Conservation (phyloP, 805 yeast species). For the Candida suzukii region DNA sequence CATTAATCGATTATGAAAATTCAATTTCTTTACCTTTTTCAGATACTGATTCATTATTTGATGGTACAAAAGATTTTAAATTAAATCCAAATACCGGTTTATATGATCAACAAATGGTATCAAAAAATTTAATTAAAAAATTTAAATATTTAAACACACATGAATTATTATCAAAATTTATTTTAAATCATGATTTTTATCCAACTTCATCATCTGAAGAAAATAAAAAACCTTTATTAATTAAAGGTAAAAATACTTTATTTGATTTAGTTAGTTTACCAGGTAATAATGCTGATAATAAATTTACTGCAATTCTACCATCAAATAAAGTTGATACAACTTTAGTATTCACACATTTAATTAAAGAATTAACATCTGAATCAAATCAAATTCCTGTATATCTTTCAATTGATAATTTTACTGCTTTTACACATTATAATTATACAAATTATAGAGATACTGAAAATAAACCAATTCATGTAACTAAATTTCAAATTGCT, state of each 20-base stretch:
- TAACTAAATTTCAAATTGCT: slow-evolving; percentile 58
- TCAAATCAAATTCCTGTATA: slow-evolving; percentile 51
- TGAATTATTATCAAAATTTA: slow-evolving; percentile 26
- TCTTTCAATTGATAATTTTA: slow-evolving; percentile 69
- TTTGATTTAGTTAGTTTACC: slow-evolving; percentile 34
- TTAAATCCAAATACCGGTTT: slow-evolving; percentile 38
- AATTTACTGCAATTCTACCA: neutral
- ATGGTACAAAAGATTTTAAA: slow-evolving; percentile 68
- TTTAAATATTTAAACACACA: slow-evolving; percentile 37
- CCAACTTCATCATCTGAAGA: slow-evolving; percentile 12
- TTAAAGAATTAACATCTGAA: slow-evolving; percentile 42
- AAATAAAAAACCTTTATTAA: slow-evolving; percentile 6
- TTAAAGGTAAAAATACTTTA: slow-evolving; percentile 24
- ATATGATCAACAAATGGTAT: slow-evolving; percentile 76
- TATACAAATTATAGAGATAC: slow-evolving; percentile 54
- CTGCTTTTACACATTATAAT: slow-evolving; percentile 49
- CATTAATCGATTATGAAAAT: slow-evolving; percentile 21
- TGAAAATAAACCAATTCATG: slow-evolving; percentile 47
- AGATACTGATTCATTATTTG: slow-evolving; percentile 50
- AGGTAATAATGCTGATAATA: slow-evolving; percentile 3
- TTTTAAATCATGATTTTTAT: slow-evolving; percentile 18
- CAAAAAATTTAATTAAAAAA: slow-evolving; percentile 52
- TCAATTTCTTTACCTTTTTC: slow-evolving; percentile 57
- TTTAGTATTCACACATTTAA: slow-evolving; percentile 43
- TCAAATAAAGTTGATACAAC: slow-evolving; percentile 25